Conservation (phyloP, 108 stramenopile genomes). For the Schizochytrium sp. region DNA sequence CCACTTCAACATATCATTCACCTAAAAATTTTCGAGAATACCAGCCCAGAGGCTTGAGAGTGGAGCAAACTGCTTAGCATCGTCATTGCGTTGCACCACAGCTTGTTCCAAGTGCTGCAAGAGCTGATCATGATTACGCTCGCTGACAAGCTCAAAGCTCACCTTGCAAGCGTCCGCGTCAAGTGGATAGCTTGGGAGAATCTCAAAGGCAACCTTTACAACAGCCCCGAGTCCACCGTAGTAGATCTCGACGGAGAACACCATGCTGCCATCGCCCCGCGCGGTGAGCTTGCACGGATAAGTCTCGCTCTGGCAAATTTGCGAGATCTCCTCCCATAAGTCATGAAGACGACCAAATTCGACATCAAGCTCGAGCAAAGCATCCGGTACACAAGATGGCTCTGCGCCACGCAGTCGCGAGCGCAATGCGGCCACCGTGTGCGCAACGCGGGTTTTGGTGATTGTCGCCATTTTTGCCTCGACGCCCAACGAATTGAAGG, state of each 20-base stretch:
- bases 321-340: not conserved
- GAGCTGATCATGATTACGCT: not conserved
- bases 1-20: not conserved
- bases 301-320: not conserved
- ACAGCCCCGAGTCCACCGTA: not conserved
- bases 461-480: not conserved
- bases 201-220: not conserved
- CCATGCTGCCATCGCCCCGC: not conserved
- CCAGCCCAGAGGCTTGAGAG: not conserved
- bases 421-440: not conserved
- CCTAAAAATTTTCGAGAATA: not conserved
- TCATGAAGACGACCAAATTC: not conserved
- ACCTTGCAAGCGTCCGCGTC: not conserved
- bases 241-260: not conserved
- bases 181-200: not conserved
- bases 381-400: not conserved
- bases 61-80: not conserved
- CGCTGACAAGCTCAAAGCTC: not conserved
- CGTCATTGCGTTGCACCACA: not conserved
- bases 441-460: not conserved
- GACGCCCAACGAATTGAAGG: not conserved
- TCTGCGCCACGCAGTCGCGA: not conserved
- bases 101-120: not conserved
- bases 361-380: not conserved
- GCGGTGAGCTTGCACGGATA: not conserved